phyloP scores from a whole-genome alignment of 306 rosid genomes.

The Dryas alaskensis region DNA sequence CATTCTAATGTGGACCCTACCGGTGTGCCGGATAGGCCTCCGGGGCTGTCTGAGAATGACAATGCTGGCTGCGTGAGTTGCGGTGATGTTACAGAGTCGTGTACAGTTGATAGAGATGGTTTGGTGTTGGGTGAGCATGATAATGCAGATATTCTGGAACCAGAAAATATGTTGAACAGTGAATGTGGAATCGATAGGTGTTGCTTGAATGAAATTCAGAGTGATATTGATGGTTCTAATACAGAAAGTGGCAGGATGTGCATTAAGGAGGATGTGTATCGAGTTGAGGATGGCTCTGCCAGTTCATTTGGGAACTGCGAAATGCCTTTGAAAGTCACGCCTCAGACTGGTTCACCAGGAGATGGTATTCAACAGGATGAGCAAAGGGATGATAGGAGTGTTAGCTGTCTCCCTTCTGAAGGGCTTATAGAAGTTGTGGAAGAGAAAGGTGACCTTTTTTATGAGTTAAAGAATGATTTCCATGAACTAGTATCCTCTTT shows the following conservation, averaged over 20 bases:
- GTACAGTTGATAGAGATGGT: conserved; percentile 15
- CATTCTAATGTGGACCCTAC: conserved; percentile 33
- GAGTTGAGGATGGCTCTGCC: conserved; percentile 30
- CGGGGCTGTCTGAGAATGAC: conserved; percentile 20
- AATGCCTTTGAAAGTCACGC: conserved; percentile 23
- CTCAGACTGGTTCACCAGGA: conserved; percentile 25
- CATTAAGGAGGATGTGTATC: conserved; percentile 27
- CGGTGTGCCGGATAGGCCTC: conserved; percentile 22
- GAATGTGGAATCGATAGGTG: conserved; percentile 34
- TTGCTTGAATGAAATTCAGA: conserved; percentile 29
- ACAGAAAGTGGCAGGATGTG: conserved; percentile 17
- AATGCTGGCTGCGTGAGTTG: conserved; percentile 28
- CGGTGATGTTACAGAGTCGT: conserved; percentile 29
- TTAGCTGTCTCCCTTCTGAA: conserved; percentile 23
- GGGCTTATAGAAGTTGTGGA: conserved; percentile 23
- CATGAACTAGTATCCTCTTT: conserved; percentile 30
- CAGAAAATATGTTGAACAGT: conserved; percentile 29
- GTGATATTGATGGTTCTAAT: conserved; percentile 22
- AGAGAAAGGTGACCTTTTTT: conserved; percentile 18
- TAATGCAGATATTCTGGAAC: neutral
- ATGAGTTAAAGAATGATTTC: conserved; percentile 30
- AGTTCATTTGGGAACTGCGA: conserved; percentile 19
- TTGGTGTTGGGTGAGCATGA: conserved; percentile 5
- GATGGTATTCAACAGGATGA: conserved; percentile 36
- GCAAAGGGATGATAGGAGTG: conserved; percentile 35